Conservation (phyloP, 371 early-diverging fungal species). For the Mucor ambiguus region DNA sequence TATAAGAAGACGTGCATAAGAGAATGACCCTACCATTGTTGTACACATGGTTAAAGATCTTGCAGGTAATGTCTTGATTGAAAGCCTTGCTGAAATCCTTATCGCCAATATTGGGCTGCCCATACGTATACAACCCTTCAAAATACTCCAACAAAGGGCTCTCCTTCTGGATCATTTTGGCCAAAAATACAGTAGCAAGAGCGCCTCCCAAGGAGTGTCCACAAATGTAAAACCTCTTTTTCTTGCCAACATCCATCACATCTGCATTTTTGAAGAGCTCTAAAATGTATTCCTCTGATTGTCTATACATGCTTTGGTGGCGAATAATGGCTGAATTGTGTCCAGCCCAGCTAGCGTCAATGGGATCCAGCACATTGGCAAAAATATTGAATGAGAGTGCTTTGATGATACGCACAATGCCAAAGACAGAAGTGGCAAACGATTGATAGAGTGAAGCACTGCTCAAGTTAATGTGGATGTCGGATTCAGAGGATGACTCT, state of each 20-base stretch:
- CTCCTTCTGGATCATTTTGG: constrained; percentile 57
- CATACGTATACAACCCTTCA: constrained; percentile 59
- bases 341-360: constrained; percentile 47
- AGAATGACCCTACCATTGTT: constrained; percentile 46
- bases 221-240: constrained; percentile 34
- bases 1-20: neutral
- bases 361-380: constrained; percentile 46
- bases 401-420: constrained; percentile 26
- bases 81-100: constrained; percentile 49
- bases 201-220: constrained; percentile 50
- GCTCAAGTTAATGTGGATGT: constrained; percentile 35
- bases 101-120: constrained; percentile 58
- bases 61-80: constrained; percentile 43
- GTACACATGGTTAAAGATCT: constrained; percentile 61
- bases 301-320: constrained; percentile 34
- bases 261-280: constrained; percentile 13
- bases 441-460: constrained; percentile 35
- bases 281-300: constrained; percentile 40
- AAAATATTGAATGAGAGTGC: constrained; percentile 34
- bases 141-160: constrained; percentile 49
- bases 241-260: constrained; percentile 5
- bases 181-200: constrained; percentile 52
- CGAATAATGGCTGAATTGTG: constrained; percentile 26
- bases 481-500: neutral
- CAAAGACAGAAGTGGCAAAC: constrained; percentile 34